Percentiles rank a stretch among this genome's conserved stretches.
Evolutionary conservation across 768 basidiomycete species (phyloP).

Genomic region (Lanmaoa rubissima): DNA sequence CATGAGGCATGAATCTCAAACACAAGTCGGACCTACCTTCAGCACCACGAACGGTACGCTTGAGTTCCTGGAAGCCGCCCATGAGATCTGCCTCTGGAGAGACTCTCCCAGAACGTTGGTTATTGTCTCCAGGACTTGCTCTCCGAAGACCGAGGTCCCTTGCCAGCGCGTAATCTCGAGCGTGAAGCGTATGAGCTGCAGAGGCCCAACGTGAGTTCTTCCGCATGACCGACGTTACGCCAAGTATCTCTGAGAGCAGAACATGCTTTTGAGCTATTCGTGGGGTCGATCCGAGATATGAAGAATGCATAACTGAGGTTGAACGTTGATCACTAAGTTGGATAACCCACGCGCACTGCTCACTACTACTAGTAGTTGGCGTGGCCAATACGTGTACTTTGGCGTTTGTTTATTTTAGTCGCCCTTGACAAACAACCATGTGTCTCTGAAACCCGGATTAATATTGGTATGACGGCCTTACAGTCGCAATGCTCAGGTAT

Average conservation of each 20-base stretch:
- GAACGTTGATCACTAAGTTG: background rate
- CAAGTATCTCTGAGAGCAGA: constrained; percentile 84
- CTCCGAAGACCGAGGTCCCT: constrained; percentile 73
- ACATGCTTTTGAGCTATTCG: constrained; percentile 69
- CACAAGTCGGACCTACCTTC: constrained; percentile 46
- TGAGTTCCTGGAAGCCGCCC: constrained; percentile 84
- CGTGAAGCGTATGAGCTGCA: constrained; percentile 56
- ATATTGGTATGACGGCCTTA: too few relatives aligned
- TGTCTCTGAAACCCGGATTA: too few relatives aligned
- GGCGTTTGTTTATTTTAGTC: constrained; percentile 27
- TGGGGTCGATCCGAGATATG: constrained; percentile 11
- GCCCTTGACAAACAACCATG: constrained; percentile 26
- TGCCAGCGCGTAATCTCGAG: constrained; percentile 66
- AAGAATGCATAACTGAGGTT: constrained; percentile 15
- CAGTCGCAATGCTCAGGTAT: background rate
- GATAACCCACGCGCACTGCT: background rate
- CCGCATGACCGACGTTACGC: constrained; percentile 93
- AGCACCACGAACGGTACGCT: constrained; percentile 65
- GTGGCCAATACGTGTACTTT: background rate
- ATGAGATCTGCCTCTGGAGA: constrained; percentile 83
- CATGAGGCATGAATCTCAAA: constrained; percentile 13
- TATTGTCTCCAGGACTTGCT: constrained; percentile 45
- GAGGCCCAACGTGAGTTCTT: constrained; percentile 97
- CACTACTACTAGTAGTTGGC: background rate
- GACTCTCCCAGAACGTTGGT: constrained; percentile 46